These are phyloP conservation scores for Lenwebbia sp. DNA, from an alignment of 345 rosid genomes.

Conservation along the genomic window DNA sequence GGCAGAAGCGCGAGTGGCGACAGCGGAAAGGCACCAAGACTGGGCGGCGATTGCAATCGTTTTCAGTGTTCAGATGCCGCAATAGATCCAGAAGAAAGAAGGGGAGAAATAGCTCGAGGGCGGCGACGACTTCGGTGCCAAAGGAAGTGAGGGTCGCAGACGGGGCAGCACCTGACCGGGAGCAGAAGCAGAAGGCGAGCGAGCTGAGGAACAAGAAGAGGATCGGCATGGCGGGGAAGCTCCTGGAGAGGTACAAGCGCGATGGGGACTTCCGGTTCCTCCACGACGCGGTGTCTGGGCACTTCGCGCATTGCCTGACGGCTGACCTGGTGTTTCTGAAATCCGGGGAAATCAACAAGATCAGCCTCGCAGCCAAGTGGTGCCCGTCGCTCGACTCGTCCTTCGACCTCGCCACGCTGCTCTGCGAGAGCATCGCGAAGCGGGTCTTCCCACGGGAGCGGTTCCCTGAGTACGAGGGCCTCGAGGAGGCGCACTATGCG, in stretches of 20 bases:
- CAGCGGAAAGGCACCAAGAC: slow-evolving; percentile 4
- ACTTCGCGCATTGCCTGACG: slow-evolving; percentile 26
- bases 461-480: slow-evolving; percentile 34
- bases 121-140: not conserved
- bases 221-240: slow-evolving; percentile 29
- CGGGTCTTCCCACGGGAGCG: slow-evolving; percentile 30
- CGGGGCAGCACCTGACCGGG: slow-evolving; percentile 14
- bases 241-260: slow-evolving; percentile 12
- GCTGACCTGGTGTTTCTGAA: slow-evolving; percentile 16
- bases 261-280: slow-evolving; percentile 42
- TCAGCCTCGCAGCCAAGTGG: slow-evolving; percentile 67
- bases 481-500: slow-evolving; percentile 55
- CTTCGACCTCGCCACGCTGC: slow-evolving; percentile 29
- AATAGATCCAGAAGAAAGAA: not conserved
- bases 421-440: slow-evolving; percentile 51
- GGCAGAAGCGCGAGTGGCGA: slow-evolving; percentile 26
- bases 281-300: slow-evolving; percentile 40
- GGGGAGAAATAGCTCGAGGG: not conserved
- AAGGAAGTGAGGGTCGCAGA: slow-evolving; percentile 8
- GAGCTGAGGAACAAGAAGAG: slow-evolving; percentile 19
- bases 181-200: slow-evolving; percentile 36
- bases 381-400: slow-evolving; percentile 56
- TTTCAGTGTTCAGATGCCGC: not conserved
- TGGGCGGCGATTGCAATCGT: not conserved
- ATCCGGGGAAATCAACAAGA: slow-evolving; percentile 13